These are phyloP conservation scores for Huntiella moniliformis DNA, from an alignment of 2,329 filamentous ascomycete species.

Conservation along the genomic window DNA sequence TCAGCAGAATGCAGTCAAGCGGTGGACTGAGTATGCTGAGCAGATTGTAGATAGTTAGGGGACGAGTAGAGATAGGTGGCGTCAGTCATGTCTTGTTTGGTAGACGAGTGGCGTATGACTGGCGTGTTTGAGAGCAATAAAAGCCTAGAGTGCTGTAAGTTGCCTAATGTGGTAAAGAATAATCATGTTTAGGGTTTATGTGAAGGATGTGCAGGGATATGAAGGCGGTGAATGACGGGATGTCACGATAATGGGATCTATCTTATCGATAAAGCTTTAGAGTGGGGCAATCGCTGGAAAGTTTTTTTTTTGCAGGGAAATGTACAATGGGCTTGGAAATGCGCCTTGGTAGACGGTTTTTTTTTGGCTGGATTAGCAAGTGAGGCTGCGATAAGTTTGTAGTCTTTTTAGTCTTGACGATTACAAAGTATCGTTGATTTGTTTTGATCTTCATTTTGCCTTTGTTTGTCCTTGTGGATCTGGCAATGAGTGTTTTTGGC, in stretches of 20 bases:
- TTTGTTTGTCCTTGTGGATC: not conserved
- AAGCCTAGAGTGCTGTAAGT: no score
- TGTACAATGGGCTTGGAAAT: not conserved
- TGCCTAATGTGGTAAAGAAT: no score
- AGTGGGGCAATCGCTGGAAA: slow-evolving; percentile 9
- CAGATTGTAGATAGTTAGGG: no score
- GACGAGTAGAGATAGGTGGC: no score
- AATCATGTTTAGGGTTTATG: no score
- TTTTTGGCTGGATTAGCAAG: not conserved
- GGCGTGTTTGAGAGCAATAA: no score
- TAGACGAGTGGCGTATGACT: no score
- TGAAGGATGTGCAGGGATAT: no score
- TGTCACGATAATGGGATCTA: not conserved
- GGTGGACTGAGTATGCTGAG: no score
- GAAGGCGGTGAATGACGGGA: no score
- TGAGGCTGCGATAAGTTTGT: slow-evolving; percentile 4
- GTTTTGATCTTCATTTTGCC: not conserved
- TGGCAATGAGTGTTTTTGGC: not conserved
- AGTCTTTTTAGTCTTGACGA: not conserved
- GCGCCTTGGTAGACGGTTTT: not conserved
- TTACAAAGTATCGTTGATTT: not conserved
- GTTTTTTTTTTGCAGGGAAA: slow-evolving; percentile 8
- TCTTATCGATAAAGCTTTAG: slow-evolving; percentile 12
- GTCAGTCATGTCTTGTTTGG: no score
- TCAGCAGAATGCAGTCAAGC: no score